A percentile compares a stretch with the other conserved stretches of the same genome.
Conservation (phyloP, 768 basidiomycete species). For the Trametopsis cervina region DNA sequence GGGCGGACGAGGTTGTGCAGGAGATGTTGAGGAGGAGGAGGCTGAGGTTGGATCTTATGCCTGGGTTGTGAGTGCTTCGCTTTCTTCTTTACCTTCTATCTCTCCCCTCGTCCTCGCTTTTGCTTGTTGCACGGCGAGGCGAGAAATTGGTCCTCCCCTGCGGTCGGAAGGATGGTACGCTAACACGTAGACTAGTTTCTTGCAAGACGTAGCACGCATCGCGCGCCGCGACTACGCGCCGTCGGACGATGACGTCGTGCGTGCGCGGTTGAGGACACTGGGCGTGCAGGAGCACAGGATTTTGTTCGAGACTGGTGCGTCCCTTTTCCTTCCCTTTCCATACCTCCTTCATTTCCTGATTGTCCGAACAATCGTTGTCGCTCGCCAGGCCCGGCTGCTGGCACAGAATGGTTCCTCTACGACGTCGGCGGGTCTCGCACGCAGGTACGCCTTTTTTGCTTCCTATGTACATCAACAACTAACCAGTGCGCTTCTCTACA, state of each 20-base stretch:
- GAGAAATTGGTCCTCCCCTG: no score
- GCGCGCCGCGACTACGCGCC: slow-evolving; percentile 57
- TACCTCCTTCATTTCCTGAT: not conserved
- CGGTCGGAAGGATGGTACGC: not conserved
- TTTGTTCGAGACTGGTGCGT: slow-evolving; percentile 57
- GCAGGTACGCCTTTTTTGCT: slow-evolving; percentile 42
- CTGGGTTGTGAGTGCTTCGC: slow-evolving; percentile 58
- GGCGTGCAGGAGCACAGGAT: slow-evolving; percentile 74
- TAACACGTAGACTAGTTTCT: slow-evolving; percentile 39
- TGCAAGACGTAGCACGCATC: slow-evolving; percentile 51
- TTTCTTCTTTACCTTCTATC: slow-evolving; percentile 23
- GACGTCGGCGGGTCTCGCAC: slow-evolving; percentile 78
- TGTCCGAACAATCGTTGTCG: not conserved
- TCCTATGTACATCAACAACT: not conserved
- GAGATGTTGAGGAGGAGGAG: slow-evolving; percentile 48
- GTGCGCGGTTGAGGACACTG: slow-evolving; percentile 73
- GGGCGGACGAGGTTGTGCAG: slow-evolving; percentile 58
- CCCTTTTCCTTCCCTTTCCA: not conserved
- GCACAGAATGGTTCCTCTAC: slow-evolving; percentile 70
- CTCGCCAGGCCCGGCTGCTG: slow-evolving; percentile 37
- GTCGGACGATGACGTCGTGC: slow-evolving; percentile 69
- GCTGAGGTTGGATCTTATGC: slow-evolving; percentile 55
- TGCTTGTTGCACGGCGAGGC: not conserved
- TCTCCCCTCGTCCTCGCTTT: not conserved
- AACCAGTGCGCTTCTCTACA: not conserved